Evolutionary conservation across 2,329 filamentous ascomycete genomes (phyloP).

Genomic region (Colletotrichum cereale): DNA sequence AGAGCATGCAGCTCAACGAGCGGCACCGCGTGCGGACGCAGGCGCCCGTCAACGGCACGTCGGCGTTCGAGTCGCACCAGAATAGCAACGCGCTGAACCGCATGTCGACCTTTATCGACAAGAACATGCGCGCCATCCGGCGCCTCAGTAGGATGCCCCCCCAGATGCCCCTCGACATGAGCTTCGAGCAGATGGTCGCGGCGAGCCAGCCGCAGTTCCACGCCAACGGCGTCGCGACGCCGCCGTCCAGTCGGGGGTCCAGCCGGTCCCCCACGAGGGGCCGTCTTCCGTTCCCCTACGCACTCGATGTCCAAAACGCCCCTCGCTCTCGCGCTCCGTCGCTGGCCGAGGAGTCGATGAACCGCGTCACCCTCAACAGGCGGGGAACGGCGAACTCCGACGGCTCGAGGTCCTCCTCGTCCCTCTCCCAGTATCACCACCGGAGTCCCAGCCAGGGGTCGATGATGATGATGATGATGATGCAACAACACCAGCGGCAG

Average conservation of each 20-base stretch:
- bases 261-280: slow-evolving; percentile 46
- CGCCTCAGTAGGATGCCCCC: slow-evolving; percentile 56
- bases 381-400: slow-evolving; percentile 40
- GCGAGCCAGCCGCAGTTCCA: slow-evolving; percentile 43
- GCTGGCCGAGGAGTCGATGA: slow-evolving; percentile 26
- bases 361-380: slow-evolving; percentile 39
- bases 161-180: slow-evolving; percentile 44
- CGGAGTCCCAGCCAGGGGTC: not conserved
- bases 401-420: slow-evolving; percentile 21
- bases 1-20: slow-evolving; percentile 52
- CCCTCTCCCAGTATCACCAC: slow-evolving; percentile 3
- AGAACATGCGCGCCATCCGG: slow-evolving; percentile 57
- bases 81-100: slow-evolving; percentile 57
- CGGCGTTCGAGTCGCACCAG: slow-evolving; percentile 56
- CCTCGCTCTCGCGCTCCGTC: slow-evolving; percentile 40
- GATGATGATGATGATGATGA: no score
- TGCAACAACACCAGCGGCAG: no score
- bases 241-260: slow-evolving; percentile 50
- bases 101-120: slow-evolving; percentile 59
- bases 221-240: slow-evolving; percentile 43
- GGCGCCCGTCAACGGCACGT: slow-evolving; percentile 49
- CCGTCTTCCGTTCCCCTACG: slow-evolving; percentile 22
- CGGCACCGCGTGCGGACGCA: slow-evolving; percentile 55
- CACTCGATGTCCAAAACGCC: slow-evolving; percentile 32
- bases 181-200: slow-evolving; percentile 49